Base-by-base conservation (phyloP, 179 eudicot species). In the Spergularia azorica region DNA sequence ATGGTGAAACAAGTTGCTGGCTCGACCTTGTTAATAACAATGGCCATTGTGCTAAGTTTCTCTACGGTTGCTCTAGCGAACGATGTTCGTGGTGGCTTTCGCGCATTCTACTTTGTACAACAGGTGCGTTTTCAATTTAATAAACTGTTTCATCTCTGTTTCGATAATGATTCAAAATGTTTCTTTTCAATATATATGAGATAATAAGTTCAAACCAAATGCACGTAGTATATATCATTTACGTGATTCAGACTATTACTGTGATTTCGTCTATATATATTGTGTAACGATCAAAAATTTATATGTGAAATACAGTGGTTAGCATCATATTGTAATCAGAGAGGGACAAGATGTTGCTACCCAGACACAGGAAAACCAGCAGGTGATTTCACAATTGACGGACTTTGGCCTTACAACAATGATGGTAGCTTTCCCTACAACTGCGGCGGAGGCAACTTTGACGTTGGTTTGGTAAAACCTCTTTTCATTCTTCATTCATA, bases 361-460 rank as follows among this genome's bases (percentile, higher is more conserved):
- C 95, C 92, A 5, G 81, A 71, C 0, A 83, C 87, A 3, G 92
- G 92, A 54, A 88, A 84, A 57, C 90, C 91, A 0, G 63, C 69
- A 13, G 66, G 84, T 14, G 89, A 90, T 82, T 90, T 90, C 68
- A 69, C 89, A 3, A 83, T 90, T 58, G 88, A 90, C 62, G 95
- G 95, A 10, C 81, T 90, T 12, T 90, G 95, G 92, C 95, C 95
- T 52, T 84, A 89, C 64, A 80, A 77, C 71, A 80, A 77, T 9
- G 86, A 84, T 41, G 90, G 88, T 5, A 69, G 81, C 54, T 90
- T 81, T 58, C 92, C 95, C 1, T 76, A 81, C 38, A 87, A 84
- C 67, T 90, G 92, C 41, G 86, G 83, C 43, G 72, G 75, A 0
- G 32, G 46, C 67, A 83, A 79, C 50, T 84, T 81, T 10, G 83